A percentile compares a stretch with the other conserved stretches of the same genome.
phyloP scores from a whole-genome alignment of 495 filamentous ascomycete genomes.

The Margaritispora aquatica region DNA sequence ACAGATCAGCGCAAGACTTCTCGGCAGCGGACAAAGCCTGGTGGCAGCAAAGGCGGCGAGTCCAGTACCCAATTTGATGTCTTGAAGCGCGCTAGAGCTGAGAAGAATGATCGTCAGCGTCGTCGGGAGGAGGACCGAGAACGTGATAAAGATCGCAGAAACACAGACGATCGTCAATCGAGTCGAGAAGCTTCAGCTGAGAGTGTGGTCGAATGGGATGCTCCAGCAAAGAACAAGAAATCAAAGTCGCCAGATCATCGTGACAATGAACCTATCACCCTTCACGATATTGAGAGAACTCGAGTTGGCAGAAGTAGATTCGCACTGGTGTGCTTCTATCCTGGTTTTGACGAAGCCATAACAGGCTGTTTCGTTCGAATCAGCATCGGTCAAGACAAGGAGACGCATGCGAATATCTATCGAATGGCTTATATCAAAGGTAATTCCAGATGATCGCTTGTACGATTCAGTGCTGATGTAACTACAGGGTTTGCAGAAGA shows the following conservation, averaged over 20 bases:
- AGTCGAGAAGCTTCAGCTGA: conserved; percentile 61
- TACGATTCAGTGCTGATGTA: conserved; percentile 29
- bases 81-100: conserved; percentile 77
- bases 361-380: conserved; percentile 74
- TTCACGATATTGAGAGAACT: conserved; percentile 76
- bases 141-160: conserved; percentile 43
- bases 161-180: conserved; percentile 43
- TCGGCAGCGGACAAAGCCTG: conserved; percentile 71
- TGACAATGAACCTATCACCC: conserved; percentile 51
- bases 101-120: conserved; percentile 73
- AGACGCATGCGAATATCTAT: conserved; percentile 67
- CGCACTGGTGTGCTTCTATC: conserved; percentile 81
- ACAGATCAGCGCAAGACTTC: conserved; percentile 69
- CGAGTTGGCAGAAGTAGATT: conserved; percentile 78
- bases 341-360: conserved; percentile 76
- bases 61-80: conserved; percentile 69
- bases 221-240: conserved; percentile 29
- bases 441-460: conserved; percentile 29
- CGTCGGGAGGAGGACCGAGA: conserved; percentile 62
- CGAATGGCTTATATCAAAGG: conserved; percentile 82
- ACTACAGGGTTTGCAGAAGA: conserved; percentile 60
- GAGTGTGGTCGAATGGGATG: conserved; percentile 74
- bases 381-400: conserved; percentile 64
- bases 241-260: conserved; percentile 40
- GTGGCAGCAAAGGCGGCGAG: conserved; percentile 73